Evolutionary conservation across 352 stramenopile genomes (phyloP).

Genomic region (Pythium guiyangense): DNA sequence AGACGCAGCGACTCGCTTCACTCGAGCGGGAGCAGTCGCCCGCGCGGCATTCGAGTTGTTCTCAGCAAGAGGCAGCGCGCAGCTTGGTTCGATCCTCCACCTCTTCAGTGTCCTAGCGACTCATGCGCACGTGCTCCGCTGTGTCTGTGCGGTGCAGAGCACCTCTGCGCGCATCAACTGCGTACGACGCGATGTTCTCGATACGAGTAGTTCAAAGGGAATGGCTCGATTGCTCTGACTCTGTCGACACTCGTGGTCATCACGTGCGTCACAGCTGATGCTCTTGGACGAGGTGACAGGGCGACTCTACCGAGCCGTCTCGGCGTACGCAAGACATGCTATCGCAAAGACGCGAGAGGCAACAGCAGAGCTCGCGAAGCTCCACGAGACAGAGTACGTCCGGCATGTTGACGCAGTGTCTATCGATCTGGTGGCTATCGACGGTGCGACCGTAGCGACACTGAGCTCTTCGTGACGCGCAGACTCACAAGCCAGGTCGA

Average conservation of each 20-base stretch:
- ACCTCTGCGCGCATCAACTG: slow-evolving; percentile 15
- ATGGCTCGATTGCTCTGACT: background rate
- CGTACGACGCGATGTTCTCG: slow-evolving; percentile 1
- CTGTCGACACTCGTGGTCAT: too few relatives aligned
- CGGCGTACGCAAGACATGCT: slow-evolving; percentile 33
- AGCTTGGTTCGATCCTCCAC: slow-evolving; percentile 2
- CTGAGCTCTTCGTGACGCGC: background rate
- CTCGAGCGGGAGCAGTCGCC: slow-evolving; percentile 13
- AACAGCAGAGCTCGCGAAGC: slow-evolving; percentile 1
- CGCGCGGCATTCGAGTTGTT: background rate
- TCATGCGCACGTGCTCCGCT: slow-evolving; percentile 10
- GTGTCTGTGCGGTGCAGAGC: slow-evolving; percentile 21
- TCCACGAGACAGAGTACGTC: slow-evolving; percentile 19
- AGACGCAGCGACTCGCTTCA: slow-evolving; percentile 21
- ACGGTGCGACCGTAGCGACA: background rate
- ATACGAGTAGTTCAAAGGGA: too few relatives aligned
- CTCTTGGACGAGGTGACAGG: slow-evolving; percentile 34
- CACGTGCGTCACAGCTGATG: slow-evolving; percentile 21
- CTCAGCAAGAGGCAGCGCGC: background rate
- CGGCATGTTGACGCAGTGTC: too few relatives aligned
- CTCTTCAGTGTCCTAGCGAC: slow-evolving; percentile 11
- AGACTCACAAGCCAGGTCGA: slow-evolving; percentile 34
- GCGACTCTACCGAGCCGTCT: slow-evolving; percentile 25
- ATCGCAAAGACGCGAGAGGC: slow-evolving; percentile 18
- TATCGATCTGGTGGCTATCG: background rate